phyloP scores from a whole-genome alignment of 2,329 filamentous ascomycete species.

The Alternaria arborescens region DNA sequence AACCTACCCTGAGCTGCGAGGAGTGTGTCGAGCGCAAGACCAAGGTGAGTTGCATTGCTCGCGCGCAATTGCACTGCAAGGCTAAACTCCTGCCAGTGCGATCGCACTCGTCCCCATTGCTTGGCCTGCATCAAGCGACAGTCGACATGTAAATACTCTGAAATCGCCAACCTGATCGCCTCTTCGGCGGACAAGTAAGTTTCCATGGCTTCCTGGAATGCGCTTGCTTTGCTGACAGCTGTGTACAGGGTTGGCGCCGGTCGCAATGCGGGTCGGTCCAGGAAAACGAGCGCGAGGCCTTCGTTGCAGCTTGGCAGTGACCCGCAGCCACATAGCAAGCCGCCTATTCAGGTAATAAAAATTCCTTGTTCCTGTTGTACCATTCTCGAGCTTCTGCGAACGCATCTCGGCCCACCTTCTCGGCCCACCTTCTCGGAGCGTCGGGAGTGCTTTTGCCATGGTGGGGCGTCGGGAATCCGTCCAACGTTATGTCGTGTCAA shows the following conservation, averaged over 20 bases:
- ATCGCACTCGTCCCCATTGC: constrained; percentile 70
- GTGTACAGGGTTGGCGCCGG: constrained; percentile 35
- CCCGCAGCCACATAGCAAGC: constrained; percentile 31
- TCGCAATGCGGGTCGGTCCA: constrained; percentile 36
- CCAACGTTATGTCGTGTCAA: background rate
- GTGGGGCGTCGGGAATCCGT: background rate
- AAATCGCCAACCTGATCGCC: constrained; percentile 75
- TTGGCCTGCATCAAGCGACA: constrained; percentile 75
- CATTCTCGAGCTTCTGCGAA: constrained; percentile 14
- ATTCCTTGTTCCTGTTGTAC: constrained; percentile 26
- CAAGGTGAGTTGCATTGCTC: constrained; percentile 63
- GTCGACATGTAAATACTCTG: constrained; percentile 77
- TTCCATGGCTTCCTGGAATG: background rate
- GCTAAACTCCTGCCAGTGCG: constrained; percentile 65
- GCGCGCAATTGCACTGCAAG: background rate
- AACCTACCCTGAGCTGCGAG: constrained; percentile 79
- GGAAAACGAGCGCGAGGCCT: constrained; percentile 42
- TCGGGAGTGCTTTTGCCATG: background rate
- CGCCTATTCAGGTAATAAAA: constrained; percentile 41
- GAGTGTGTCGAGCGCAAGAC: constrained; percentile 86
- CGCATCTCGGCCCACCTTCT: constrained; percentile 22
- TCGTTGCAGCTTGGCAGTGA: constrained; percentile 32
- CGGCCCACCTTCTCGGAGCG: constrained; percentile 11
- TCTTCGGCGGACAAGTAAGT: constrained; percentile 65
- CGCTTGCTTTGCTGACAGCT: constrained; percentile 32